A percentile compares a stretch with the other conserved stretches of the same genome.
Evolutionary conservation across 192 early-diverging fungal genomes (phyloP).

Genomic region (Piromyces finnis): DNA sequence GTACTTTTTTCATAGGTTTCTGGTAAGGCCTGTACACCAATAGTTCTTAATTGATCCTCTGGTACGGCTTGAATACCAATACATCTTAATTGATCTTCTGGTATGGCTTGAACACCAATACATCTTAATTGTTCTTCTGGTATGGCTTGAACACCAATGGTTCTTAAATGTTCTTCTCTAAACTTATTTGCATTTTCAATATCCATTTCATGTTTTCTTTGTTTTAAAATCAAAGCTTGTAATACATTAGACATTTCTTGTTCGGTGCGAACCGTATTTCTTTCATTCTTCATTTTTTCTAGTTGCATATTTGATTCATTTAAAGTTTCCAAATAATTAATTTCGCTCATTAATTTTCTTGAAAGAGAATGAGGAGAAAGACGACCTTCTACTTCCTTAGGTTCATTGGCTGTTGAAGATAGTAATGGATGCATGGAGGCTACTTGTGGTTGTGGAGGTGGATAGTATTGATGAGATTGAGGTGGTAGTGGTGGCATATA

Average conservation of each 20-base stretch:
- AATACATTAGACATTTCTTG: not conserved
- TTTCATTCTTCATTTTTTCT: not conserved
- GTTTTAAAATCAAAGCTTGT: not conserved
- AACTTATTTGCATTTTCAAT: not conserved
- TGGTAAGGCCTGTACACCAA: not conserved
- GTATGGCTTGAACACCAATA: not conserved
- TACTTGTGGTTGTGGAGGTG: not conserved
- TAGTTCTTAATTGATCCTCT: not conserved
- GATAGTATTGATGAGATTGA: too few species aligned
- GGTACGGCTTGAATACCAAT: not conserved
- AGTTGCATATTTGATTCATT: not conserved
- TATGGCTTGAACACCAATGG: not conserved
- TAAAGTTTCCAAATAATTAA: not conserved
- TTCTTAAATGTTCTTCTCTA: not conserved
- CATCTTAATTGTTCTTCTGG: too few species aligned
- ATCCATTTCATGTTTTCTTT: not conserved
- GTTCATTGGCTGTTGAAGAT: too few species aligned
- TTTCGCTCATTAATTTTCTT: not conserved
- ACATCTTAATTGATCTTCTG: not conserved
- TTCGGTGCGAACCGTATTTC: not conserved
- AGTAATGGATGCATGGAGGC: not conserved
- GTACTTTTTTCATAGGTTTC: not conserved
- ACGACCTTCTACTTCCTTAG: not conserved
- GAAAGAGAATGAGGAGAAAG: not conserved
- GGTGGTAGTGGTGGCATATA: too few species aligned